Conservation (phyloP, 306 rosid species). For the Coriaria nepalensis region DNA sequence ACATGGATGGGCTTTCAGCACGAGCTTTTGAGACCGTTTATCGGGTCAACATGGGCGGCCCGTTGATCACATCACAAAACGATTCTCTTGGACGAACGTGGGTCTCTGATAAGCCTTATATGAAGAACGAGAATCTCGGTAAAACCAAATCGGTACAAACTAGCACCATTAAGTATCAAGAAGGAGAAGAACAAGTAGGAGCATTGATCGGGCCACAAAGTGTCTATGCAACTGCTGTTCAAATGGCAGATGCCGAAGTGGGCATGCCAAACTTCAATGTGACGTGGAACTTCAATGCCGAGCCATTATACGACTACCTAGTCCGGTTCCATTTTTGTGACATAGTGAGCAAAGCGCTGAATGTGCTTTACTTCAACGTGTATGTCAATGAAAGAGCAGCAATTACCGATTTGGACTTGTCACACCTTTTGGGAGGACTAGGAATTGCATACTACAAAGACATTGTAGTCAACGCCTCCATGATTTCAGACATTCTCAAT, state of each 20-base stretch:
- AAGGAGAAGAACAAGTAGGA: conserved; percentile 1
- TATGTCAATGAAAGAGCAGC: conserved; percentile 33
- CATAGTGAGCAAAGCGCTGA: not conserved
- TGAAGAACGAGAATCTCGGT: conserved; percentile 24
- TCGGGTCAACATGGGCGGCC: conserved; percentile 43
- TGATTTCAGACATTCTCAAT: conserved; percentile 28
- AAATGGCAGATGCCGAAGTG: conserved; percentile 2
- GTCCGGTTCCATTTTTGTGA: too few species aligned
- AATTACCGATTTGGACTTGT: conserved; percentile 26
- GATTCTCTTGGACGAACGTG: conserved; percentile 38
- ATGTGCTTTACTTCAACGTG: conserved; percentile 34
- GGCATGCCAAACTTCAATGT: too few species aligned
- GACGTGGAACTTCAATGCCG: too few species aligned
- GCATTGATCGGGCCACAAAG: conserved; percentile 31
- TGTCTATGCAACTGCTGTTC: conserved; percentile 29
- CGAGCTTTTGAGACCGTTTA: conserved; percentile 23
- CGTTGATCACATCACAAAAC: conserved; percentile 27
- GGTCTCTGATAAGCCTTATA: conserved; percentile 28
- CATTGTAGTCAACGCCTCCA: conserved; percentile 37
- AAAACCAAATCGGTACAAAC: not conserved
- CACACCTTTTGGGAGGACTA: conserved; percentile 18
- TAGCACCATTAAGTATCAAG: conserved; percentile 22
- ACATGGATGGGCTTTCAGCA: conserved; percentile 14
- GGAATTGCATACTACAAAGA: conserved; percentile 36
- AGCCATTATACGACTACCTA: too few species aligned